These are phyloP conservation scores for Huntiella abstrusa DNA, from an alignment of 2,329 filamentous ascomycete species.

Conservation along the genomic window DNA sequence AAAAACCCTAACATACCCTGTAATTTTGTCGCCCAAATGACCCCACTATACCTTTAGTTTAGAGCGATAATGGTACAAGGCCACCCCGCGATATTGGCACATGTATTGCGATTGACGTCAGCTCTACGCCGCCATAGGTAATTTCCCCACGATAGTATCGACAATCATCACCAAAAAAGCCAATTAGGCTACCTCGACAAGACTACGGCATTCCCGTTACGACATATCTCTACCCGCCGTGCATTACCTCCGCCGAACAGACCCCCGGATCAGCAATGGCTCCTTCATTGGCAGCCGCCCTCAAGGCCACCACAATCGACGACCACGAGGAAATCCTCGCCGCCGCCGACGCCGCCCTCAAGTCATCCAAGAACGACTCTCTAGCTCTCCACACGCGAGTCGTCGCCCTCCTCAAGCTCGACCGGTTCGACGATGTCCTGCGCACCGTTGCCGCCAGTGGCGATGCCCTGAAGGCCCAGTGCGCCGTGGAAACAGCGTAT, in stretches of 20 bases:
- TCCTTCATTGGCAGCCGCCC: constrained; percentile 27
- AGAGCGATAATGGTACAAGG: too few species aligned
- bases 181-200: too few species aligned
- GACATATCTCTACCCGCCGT: too few species aligned
- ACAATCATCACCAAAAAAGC: too few species aligned
- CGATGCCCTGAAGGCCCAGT: constrained; percentile 38
- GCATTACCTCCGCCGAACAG: not conserved
- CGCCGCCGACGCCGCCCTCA: constrained; percentile 41
- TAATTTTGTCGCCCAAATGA: too few species aligned
- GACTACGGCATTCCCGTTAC: too few species aligned
- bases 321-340: constrained; percentile 60
- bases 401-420: constrained; percentile 61
- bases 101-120: too few species aligned
- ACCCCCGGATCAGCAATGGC: constrained; percentile 1
- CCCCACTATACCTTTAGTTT: too few species aligned
- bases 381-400: constrained; percentile 50
- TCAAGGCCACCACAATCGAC: constrained; percentile 36
- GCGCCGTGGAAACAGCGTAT: constrained; percentile 55
- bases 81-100: too few species aligned
- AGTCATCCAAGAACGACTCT: constrained; percentile 37
- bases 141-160: too few species aligned
- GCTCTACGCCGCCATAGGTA: too few species aligned
- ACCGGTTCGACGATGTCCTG: constrained; percentile 62
- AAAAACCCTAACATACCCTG: too few species aligned
- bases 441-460: constrained; percentile 47